Evolutionary conservation across 2,329 filamentous ascomycete genomes (phyloP), one percentile per base, ranked within the genome.

Genomic region (Hawksworthiomyces lignivorus): DNA sequence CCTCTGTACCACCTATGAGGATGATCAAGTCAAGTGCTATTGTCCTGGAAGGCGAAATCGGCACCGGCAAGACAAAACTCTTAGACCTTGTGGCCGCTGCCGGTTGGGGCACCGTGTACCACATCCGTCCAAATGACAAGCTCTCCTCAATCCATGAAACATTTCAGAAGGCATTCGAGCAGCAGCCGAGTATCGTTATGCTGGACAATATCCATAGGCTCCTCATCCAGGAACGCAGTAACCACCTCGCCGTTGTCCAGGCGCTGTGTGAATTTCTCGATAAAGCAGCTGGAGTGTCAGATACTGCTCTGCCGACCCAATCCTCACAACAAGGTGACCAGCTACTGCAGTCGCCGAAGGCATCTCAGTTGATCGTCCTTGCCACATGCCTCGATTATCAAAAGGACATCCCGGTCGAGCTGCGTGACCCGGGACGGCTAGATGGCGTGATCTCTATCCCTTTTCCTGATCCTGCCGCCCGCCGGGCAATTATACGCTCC

Each of bases 21-120:
- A 24, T 29, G 7, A 24, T 42, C 44, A 57, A 53, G 53, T 62
- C 34, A 47, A 70, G 74, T 39, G 79, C 78, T 0, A 72, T 92
- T 27, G 70, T 92, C 19, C 68, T 96, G 5, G 82, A 94, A 57
- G 90, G 90, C 12, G 81, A 85, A 15, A 77, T 78, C 48, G 89
- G 90, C 10, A 94, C 86, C 0, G 90, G 90, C 19, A 96, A 96
- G 64, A 83, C 79, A 1, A 72, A 84, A 49, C 67, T 96, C 1
- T 65, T 96, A 1, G 61, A 82, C 14, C 74, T 76, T 24, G 69
- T 96, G 17, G 75, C 80, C 8, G 71, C 68, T 7, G 76, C 79
- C 0, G 73, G 72, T 44, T 95, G 87, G 85, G 77, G 76, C 18
- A 76, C 75, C 30, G 77, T 88, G 1, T 73, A 84, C 50, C 72